Base-by-base conservation (phyloP, 495 filamentous ascomycete genomes). In the Aspergillus nanangensis region DNA sequence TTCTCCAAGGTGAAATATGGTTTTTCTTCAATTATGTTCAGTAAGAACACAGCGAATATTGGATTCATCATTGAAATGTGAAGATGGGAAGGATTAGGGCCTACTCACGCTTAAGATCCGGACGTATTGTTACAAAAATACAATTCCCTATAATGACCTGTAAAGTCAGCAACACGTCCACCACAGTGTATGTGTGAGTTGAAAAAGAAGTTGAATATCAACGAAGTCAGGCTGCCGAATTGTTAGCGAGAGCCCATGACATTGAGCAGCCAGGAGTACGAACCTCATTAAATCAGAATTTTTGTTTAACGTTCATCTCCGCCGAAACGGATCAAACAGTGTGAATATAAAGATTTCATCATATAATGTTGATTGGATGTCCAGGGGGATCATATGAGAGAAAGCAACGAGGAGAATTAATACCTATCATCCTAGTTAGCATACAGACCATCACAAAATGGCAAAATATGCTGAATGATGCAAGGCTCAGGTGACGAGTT, bases 231-330 rank as follows among this genome's bases (percentile, higher is more conserved):
- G 66, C 70, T 74, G 41, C 32, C 42, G 33, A 38, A 21, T 38
- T 2, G 68, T 82, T 60, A 84, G 79, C 61, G 56, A 29, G 5
- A 11, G 5, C 25, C 25, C 18, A 9, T 19, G 11, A 23, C 5
- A 4, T 3, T n/a, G 4, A 45, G 19, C 19, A 22, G n/a, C n/a
- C n/a, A 9, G 14, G 9, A 17, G 1, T 13, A 74, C 78, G 70
- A 74, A 91, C 86, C 87, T 92, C 87, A 93, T 93, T 94, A 94
- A 90, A 96, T 96, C 90, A 96, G 90, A 95, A n/a, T 84, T 93
- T 92, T 88, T 83, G 75, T 17, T 81, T 72, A 77, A 78, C 78
- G 84, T 87, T 93, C 90, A 94, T 84, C 67, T 75, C 83, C 82
- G 58, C 37, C n/a, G n/a, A 69, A 65, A 66, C 45, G 71, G 81